phyloP scores from a whole-genome alignment of 1,139 yeast species.

The Nematodospora anomalae region DNA sequence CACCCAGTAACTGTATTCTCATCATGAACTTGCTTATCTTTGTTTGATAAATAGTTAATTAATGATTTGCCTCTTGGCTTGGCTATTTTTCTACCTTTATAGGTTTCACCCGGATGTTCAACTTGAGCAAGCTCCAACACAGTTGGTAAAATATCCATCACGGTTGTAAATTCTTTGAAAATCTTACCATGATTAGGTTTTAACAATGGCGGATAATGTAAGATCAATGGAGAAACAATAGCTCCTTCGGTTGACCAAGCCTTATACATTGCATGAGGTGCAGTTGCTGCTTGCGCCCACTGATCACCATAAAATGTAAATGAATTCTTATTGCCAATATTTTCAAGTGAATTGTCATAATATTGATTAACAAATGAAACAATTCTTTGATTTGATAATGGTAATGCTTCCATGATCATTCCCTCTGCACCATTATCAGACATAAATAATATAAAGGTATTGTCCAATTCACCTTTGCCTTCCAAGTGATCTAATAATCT shows the following conservation, averaged over 20 bases:
- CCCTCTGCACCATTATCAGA: constrained; percentile 66
- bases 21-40: constrained; percentile 33
- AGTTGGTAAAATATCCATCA: constrained; percentile 59
- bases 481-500: constrained; percentile 42
- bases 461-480: constrained; percentile 43
- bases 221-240: constrained; percentile 52
- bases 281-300: constrained; percentile 69
- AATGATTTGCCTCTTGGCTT: constrained; percentile 45
- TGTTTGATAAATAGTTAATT: constrained; percentile 29
- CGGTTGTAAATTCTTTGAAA: constrained; percentile 45
- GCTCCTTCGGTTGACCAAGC: constrained; percentile 59
- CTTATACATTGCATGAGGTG: constrained; percentile 53
- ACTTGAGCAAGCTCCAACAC: constrained; percentile 48
- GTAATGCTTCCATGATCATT: constrained; percentile 54
- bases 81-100: constrained; percentile 39
- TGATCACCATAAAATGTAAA: constrained; percentile 56
- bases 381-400: constrained; percentile 33
- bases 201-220: constrained; percentile 38
- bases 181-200: constrained; percentile 27
- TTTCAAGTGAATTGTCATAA: constrained; percentile 46
- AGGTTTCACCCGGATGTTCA: constrained; percentile 41
- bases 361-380: constrained; percentile 27
- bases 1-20: constrained; percentile 55
- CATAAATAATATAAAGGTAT: constrained; percentile 56
- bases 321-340: constrained; percentile 49